These are phyloP conservation scores for Hamigera avellanea DNA, from an alignment of 495 filamentous ascomycete species.

Conservation along the genomic window DNA sequence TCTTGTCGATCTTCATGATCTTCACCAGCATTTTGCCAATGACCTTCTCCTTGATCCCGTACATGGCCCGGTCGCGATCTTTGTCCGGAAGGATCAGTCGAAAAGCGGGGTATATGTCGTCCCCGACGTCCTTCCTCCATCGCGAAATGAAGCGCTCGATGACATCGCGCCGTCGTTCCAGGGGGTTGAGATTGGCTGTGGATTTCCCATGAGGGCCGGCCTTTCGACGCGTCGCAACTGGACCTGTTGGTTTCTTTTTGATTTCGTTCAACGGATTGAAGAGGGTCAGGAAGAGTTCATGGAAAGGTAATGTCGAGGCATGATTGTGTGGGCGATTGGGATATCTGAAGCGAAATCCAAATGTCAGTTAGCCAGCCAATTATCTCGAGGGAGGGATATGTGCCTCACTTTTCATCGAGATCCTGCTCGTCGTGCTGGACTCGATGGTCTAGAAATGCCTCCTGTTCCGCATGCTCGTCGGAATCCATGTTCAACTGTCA, in stretches of 20 bases:
- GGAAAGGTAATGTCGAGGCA: slow-evolving; percentile 69
- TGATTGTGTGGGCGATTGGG: slow-evolving; percentile 77
- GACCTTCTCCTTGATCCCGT: slow-evolving; percentile 85
- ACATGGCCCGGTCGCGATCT: slow-evolving; percentile 86
- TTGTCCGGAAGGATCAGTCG: slow-evolving; percentile 88
- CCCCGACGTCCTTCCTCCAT: slow-evolving; percentile 80
- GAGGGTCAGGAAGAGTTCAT: slow-evolving; percentile 60
- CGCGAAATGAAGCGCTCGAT: slow-evolving; percentile 81
- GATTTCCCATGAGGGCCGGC: slow-evolving; percentile 41
- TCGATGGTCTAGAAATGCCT: slow-evolving; percentile 24
- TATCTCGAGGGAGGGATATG: not conserved
- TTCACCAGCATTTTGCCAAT: slow-evolving; percentile 83
- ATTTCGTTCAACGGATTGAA: slow-evolving; percentile 83
- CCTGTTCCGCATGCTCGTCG: slow-evolving; percentile 39
- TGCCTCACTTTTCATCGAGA: slow-evolving; percentile 51
- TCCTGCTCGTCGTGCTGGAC: slow-evolving; percentile 36
- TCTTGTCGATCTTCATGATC: slow-evolving; percentile 84
- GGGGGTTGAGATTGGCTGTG: slow-evolving; percentile 50
- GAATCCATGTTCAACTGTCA: slow-evolving; percentile 27
- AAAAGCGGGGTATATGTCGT: slow-evolving; percentile 89
- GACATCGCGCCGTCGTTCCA: slow-evolving; percentile 73
- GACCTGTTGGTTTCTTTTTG: slow-evolving; percentile 58
- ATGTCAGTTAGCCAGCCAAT: slow-evolving; percentile 13
- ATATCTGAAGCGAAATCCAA: slow-evolving; percentile 43
- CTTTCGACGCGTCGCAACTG: slow-evolving; percentile 34